Base-by-base conservation (phyloP, 495 filamentous ascomycete species). In the Aspergillus homomorphus region DNA sequence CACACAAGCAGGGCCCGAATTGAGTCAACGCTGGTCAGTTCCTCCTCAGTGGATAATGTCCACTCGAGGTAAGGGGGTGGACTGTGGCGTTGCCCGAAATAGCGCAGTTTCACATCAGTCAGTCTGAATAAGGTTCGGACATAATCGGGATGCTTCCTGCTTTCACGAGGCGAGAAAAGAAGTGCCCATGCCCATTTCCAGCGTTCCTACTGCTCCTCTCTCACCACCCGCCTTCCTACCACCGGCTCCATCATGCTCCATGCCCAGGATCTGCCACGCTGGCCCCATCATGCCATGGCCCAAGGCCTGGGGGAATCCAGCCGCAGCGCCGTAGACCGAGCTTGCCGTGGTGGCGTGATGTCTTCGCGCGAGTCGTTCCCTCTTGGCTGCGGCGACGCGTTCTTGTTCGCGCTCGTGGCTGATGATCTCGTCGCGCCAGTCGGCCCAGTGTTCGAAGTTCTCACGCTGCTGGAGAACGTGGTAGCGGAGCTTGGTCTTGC, bases 381-480 rank as follows among this genome's bases (percentile, higher is more conserved):
- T 66, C 42, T 76, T 77, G 12, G 74, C 69, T 9, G 66, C 63
- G 22, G 63, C 67, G 18, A 79, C 58, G 3, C 75, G 69, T 28
- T 79, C 72, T 38, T 77, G 73, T 57, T 79, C 75, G 46, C 74
- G 71, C 58, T 77, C 76, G 23, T 76, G 69, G 42, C 66, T 61
- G 23, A 74, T 80, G 33, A 87, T 78, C 14, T 80, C 80, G 21
- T 85, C 75, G 57, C 76, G 76, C 85, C 84, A 87, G 55, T 80
- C 80, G n/a, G 70, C 69, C 78, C 85, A 86, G 45, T 75, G 73
- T 58, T 84, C 83, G 66, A 80, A 86, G 51, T 84, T 74, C 64
- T 88, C 86, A 42, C 78, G 80, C 45, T 86, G 80, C 51, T 77
- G 78, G 20, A 81, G 76, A n/a, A 84, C 80, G 54, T 82, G 79